Conservation (phyloP, 2,329 filamentous ascomycete species). For the Aspergillus unguis region DNA sequence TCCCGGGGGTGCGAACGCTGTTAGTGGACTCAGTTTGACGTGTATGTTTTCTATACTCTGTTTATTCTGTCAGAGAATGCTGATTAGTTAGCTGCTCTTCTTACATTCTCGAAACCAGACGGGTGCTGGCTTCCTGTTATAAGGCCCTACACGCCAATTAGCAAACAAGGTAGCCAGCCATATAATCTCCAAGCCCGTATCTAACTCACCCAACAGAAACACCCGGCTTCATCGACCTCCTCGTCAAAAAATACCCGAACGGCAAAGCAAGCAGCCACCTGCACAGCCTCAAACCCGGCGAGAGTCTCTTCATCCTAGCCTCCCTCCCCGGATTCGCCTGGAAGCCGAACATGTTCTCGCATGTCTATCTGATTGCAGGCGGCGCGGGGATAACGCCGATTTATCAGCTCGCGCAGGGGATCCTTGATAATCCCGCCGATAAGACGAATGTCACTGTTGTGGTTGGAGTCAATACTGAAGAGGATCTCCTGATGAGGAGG, state of each 20-base stretch:
- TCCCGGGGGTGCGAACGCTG: conserved; percentile 3
- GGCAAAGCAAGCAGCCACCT: conserved; percentile 64
- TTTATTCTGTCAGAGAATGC: background rate
- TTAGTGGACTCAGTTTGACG: conserved; percentile 12
- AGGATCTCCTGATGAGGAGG: conserved; percentile 57
- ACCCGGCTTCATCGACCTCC: conserved; percentile 58
- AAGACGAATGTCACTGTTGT: conserved; percentile 62
- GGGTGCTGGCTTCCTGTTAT: conserved; percentile 58
- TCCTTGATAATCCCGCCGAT: conserved; percentile 61
- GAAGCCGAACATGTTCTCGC: conserved; percentile 48
- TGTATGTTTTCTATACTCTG: conserved; percentile 4
- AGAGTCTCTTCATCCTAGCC: conserved; percentile 57
- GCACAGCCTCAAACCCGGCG: conserved; percentile 63
- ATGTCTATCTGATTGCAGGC: conserved; percentile 65
- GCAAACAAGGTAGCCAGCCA: conserved; percentile 42
- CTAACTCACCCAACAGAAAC: conserved; percentile 38
- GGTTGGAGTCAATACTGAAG: conserved; percentile 63
- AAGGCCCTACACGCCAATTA: conserved; percentile 66
- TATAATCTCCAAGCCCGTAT: background rate
- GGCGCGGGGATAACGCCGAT: conserved; percentile 71
- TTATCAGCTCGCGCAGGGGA: conserved; percentile 61
- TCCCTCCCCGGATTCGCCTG: conserved; percentile 55
- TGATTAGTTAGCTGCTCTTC: conserved; percentile 48
- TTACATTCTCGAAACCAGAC: conserved; percentile 59
- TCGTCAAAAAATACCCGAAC: conserved; percentile 66